phyloP scores from a whole-genome alignment of 345 rosid species.

The Ceriops tagal region DNA sequence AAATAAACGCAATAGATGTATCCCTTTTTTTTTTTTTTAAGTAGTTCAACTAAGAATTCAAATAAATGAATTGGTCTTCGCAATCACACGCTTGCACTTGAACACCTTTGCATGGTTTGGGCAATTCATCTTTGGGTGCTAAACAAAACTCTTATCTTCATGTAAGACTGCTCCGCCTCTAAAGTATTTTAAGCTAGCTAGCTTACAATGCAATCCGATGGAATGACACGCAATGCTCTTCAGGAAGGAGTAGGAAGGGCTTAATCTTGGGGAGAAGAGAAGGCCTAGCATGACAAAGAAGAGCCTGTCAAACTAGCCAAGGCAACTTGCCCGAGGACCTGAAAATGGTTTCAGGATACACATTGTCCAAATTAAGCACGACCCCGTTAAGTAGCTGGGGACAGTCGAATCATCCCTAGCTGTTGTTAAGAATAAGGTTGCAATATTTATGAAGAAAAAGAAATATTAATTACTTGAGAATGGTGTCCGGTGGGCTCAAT shows the following conservation, averaged over 20 bases:
- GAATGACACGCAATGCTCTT: background rate
- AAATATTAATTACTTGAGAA: no score
- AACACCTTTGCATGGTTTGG: background rate
- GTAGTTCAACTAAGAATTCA: no score
- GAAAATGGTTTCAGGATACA: background rate
- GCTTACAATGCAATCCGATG: no score
- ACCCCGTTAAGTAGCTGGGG: background rate
- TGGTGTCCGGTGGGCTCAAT: no score
- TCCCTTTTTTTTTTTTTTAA: no score
- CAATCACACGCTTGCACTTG: background rate
- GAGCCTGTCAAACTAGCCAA: background rate
- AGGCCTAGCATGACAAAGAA: background rate
- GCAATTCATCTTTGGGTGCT: background rate
- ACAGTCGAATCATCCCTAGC: background rate
- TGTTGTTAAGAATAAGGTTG: background rate
- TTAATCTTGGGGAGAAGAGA: background rate
- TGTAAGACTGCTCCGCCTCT: background rate
- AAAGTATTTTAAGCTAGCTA: no score
- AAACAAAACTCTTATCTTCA: background rate
- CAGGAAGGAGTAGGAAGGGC: background rate
- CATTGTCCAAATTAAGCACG: background rate
- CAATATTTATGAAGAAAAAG: no score
- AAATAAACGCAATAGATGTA: no score
- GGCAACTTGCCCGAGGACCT: background rate
- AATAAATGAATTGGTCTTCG: no score